Conservation (phyloP, 371 early-diverging fungal species). For the Actinomortierella ambigua region DNA sequence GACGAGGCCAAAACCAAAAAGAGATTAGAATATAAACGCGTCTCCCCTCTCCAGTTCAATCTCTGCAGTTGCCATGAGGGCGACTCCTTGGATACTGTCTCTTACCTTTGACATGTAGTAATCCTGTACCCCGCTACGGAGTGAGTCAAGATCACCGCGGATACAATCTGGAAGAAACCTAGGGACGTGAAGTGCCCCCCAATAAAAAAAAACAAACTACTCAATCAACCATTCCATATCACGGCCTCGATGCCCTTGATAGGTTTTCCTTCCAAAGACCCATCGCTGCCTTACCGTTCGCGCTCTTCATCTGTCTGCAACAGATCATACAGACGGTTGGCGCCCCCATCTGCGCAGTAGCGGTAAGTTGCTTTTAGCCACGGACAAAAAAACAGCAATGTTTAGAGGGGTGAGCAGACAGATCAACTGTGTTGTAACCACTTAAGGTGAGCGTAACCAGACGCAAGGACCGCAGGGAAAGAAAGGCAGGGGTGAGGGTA, state of each 20-base stretch:
- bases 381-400: constrained; percentile 6
- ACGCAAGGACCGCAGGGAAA: background rate
- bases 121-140: constrained; percentile 64
- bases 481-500: background rate
- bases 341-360: constrained; percentile 91
- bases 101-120: constrained; percentile 65
- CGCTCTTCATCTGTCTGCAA: constrained; percentile 56
- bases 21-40: background rate
- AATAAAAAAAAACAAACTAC: constrained; percentile 3
- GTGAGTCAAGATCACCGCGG: constrained; percentile 88
- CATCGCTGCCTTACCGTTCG: constrained; percentile 39
- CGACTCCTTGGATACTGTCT: no score
- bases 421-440: background rate
- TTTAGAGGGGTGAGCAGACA: constrained; percentile 22
- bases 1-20: background rate
- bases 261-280: no score
- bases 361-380: constrained; percentile 57
- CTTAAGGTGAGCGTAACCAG: background rate
- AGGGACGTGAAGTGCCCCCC: no score
- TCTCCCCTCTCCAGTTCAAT: no score
- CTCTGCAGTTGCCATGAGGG: no score
- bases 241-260: no score
- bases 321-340: constrained; percentile 81
- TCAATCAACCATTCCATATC: no score
- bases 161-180: constrained; percentile 83